Evolutionary conservation across 108 stramenopile species (phyloP).

Genomic region (Cyclotella baltica): DNA sequence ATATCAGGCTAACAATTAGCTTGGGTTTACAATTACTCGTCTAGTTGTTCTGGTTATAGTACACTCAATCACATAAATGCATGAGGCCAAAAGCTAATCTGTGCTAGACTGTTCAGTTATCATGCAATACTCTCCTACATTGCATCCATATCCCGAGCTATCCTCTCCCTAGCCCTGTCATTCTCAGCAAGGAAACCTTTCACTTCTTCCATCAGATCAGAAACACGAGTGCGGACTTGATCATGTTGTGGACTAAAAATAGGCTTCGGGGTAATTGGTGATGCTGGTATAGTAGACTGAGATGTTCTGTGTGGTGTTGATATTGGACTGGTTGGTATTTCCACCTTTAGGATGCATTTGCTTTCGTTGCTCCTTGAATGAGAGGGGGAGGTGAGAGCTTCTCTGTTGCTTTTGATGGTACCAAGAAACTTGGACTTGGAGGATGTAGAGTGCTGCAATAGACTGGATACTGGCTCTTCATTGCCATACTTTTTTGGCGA

Average conservation of each 20-base stretch:
- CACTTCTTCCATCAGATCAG: slow-evolving; percentile 39
- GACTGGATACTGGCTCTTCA: background rate
- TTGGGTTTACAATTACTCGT: no score
- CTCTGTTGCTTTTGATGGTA: no score
- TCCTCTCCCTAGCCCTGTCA: slow-evolving; percentile 16
- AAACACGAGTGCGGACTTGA: slow-evolving; percentile 18
- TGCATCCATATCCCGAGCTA: slow-evolving; percentile 17
- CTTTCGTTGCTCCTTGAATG: background rate
- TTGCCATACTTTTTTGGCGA: background rate
- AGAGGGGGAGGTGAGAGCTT: no score
- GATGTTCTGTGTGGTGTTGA: slow-evolving; percentile 3
- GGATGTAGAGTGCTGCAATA: background rate
- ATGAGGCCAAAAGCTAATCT: no score
- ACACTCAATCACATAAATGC: no score
- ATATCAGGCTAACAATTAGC: no score
- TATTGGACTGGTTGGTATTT: slow-evolving; percentile 17
- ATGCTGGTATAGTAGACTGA: background rate
- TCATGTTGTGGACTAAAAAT: slow-evolving; percentile 12
- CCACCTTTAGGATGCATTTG: background rate
- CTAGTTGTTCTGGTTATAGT: no score
- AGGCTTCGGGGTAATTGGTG: background rate
- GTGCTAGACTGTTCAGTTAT: no score
- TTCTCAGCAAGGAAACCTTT: slow-evolving; percentile 34
- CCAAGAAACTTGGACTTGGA: background rate
- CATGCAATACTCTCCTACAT: slow-evolving; percentile 12